A percentile compares a stretch with the other conserved stretches of the same genome.
These are phyloP conservation scores for Atkinsonella texensis DNA, from an alignment of 2,329 filamentous ascomycete species.

Conservation along the genomic window DNA sequence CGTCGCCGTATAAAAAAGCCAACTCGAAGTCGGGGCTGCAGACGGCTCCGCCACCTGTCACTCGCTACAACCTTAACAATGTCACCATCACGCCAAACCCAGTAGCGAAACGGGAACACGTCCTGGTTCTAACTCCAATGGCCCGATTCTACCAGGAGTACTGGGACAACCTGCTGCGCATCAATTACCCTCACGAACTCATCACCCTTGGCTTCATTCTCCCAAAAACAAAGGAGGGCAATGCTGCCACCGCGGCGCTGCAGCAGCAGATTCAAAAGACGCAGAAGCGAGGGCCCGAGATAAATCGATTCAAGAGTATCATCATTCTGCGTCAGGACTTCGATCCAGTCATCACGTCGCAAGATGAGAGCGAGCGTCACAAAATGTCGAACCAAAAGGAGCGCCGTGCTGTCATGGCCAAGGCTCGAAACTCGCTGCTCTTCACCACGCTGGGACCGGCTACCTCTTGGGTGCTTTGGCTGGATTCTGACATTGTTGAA, in stretches of 20 bases:
- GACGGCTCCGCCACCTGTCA: slow-evolving; percentile 61
- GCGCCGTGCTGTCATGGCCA: slow-evolving; percentile 80
- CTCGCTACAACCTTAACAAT: slow-evolving; percentile 91
- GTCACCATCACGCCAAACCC: slow-evolving; percentile 72
- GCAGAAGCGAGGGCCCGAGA: slow-evolving; percentile 63
- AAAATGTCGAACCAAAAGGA: slow-evolving; percentile 83
- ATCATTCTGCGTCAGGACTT: slow-evolving; percentile 95
- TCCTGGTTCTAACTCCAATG: slow-evolving; percentile 88
- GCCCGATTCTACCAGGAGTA: slow-evolving; percentile 88
- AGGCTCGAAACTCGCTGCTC: slow-evolving; percentile 83
- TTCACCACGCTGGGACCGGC: slow-evolving; percentile 88
- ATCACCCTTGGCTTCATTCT: slow-evolving; percentile 95
- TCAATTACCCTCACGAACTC: slow-evolving; percentile 84
- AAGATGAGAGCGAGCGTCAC: slow-evolving; percentile 81
- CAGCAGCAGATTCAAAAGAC: slow-evolving; percentile 79
- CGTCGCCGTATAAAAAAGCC: slow-evolving; percentile 31
- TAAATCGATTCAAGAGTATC: slow-evolving; percentile 79
- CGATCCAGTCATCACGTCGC: slow-evolving; percentile 66
- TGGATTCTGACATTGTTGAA: slow-evolving; percentile 87
- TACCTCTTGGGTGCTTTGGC: slow-evolving; percentile 94
- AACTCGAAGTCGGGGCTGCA: slow-evolving; percentile 19
- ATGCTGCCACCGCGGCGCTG: slow-evolving; percentile 68
- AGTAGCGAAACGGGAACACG: slow-evolving; percentile 65
- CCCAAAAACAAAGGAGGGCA: slow-evolving; percentile 85
- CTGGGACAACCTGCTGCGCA: slow-evolving; percentile 81